Percentiles rank a stretch among this genome's conserved stretches.
Evolutionary conservation across 1,139 yeast species (phyloP).

Genomic region (Kodamaea sp.): DNA sequence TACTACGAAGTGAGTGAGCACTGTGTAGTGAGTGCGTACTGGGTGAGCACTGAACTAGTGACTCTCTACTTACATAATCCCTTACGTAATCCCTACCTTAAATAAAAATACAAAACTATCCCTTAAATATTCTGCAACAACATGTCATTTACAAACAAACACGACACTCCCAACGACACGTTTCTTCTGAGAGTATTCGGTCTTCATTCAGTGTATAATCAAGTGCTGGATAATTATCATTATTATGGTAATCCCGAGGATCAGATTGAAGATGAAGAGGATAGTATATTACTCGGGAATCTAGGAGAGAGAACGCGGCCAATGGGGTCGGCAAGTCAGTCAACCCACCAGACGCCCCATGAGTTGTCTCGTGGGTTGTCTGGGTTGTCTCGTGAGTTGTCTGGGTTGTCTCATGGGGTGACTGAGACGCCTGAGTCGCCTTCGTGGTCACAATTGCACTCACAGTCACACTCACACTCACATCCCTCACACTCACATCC

Average conservation of each 20-base stretch:
- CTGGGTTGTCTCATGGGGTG: neutral
- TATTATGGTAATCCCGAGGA: slow-evolving; percentile 35
- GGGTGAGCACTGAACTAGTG: too few species aligned
- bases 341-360: neutral
- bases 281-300: slow-evolving; percentile 8
- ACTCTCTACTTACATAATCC: too few species aligned
- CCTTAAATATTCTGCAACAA: slow-evolving; percentile 2
- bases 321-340: neutral
- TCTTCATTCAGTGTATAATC: slow-evolving; percentile 47
- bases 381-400: neutral
- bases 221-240: slow-evolving; percentile 36
- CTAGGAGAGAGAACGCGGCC: neutral
- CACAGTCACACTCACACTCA: too few species aligned
- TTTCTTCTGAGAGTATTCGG: slow-evolving; percentile 58
- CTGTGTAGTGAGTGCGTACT: too few species aligned
- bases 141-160: slow-evolving; percentile 2
- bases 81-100: neutral
- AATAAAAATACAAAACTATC: neutral
- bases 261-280: slow-evolving; percentile 6
- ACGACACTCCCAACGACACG: slow-evolving; percentile 35
- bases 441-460: neutral
- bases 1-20: too few species aligned
- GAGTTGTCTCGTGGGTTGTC: neutral
- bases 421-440: neutral
- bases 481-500: too few species aligned